Conservation (phyloP, 2,329 filamentous ascomycete species). For the Pseudogymnoascus sp. region DNA sequence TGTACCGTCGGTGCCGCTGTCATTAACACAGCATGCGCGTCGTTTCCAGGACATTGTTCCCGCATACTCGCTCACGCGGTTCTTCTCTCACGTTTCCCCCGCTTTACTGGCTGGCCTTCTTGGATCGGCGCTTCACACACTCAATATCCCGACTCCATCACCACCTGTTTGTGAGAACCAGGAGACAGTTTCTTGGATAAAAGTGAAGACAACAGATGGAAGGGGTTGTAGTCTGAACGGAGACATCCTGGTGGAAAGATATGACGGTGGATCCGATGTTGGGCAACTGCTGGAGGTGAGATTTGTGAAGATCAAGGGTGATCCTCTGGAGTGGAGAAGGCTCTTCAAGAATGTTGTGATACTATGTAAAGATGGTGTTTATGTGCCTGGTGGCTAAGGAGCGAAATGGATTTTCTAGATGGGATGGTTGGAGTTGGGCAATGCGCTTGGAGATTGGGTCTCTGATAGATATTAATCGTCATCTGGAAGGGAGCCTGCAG, state of each 20-base stretch:
- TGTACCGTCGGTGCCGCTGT: constrained; percentile 69
- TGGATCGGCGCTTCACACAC: constrained; percentile 70
- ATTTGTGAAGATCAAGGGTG: constrained; percentile 91
- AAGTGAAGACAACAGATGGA: constrained; percentile 67
- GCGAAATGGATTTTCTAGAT: background rate
- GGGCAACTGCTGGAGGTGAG: constrained; percentile 64
- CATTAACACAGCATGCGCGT: constrained; percentile 80
- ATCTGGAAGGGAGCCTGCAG: background rate
- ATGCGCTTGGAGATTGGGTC: background rate
- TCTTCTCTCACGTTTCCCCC: constrained; percentile 77
- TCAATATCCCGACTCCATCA: constrained; percentile 65
- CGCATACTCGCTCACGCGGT: constrained; percentile 77
- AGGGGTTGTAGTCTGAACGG: constrained; percentile 67
- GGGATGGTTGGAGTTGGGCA: constrained; percentile 1
- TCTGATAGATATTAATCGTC: background rate
- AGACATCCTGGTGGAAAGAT: constrained; percentile 65
- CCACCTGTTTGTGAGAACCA: constrained; percentile 35
- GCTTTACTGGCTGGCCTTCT: constrained; percentile 72
- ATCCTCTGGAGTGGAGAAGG: constrained; percentile 90
- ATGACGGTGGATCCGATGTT: constrained; percentile 40
- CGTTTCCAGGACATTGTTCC: constrained; percentile 89
- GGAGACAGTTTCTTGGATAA: constrained; percentile 49
- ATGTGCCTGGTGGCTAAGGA: constrained; percentile 38
- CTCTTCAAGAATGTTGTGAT: constrained; percentile 96
- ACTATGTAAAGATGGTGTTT: constrained; percentile 78